phyloP scores from a whole-genome alignment of 1,284 basidiomycete species.

The Ganoderma lucidum region DNA sequence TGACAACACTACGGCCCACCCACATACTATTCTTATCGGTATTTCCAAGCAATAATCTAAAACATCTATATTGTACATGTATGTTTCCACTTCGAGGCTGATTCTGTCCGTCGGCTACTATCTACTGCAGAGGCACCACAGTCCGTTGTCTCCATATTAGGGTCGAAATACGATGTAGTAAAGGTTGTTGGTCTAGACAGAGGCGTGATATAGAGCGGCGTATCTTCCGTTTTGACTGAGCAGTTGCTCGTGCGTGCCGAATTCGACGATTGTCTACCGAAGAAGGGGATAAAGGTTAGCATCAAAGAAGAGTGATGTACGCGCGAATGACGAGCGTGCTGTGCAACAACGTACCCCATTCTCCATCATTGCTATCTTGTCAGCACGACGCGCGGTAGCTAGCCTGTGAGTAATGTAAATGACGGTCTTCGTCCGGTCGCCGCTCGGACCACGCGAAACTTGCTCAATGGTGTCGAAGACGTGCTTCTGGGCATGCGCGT shows the following conservation, averaged over 20 bases:
- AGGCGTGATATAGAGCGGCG: conserved; percentile 74
- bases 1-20: background rate
- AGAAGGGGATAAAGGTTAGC: conserved; percentile 33
- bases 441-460: conserved; percentile 62
- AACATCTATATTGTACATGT: conserved; percentile 11
- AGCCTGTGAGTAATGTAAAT: conserved; percentile 88
- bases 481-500: conserved; percentile 80
- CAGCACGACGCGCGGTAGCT: conserved; percentile 78
- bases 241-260: conserved; percentile 81
- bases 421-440: conserved; percentile 71
- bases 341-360: conserved; percentile 64
- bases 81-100: conserved; percentile 14
- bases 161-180: conserved; percentile 2
- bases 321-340: conserved; percentile 6
- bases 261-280: conserved; percentile 75
- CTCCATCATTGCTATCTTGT: conserved; percentile 88
- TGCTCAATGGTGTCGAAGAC: conserved; percentile 78
- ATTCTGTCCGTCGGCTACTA: background rate
- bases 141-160: conserved; percentile 6
- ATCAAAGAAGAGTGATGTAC: conserved; percentile 16
- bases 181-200: conserved; percentile 50
- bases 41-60: conserved; percentile 28
- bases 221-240: conserved; percentile 69
- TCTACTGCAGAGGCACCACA: conserved; percentile 13
- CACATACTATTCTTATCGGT: conserved; percentile 31